Percentiles rank a stretch among this genome's conserved stretches.
phyloP scores from a whole-genome alignment of 176 grass and related monocot species.

The Carex parvula region DNA sequence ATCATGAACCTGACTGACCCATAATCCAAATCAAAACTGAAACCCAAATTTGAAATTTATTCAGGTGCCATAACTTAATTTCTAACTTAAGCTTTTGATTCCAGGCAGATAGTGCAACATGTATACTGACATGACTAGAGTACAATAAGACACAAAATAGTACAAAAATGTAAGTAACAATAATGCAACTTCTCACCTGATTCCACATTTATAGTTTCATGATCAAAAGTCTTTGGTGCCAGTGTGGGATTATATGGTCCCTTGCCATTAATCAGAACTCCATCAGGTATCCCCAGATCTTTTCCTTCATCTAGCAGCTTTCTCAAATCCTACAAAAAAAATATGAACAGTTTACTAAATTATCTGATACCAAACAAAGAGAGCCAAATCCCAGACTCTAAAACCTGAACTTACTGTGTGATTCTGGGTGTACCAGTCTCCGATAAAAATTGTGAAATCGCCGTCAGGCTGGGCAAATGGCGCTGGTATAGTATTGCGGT shows the following conservation, averaged over 20 bases:
- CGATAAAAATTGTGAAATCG: slow-evolving; percentile 69
- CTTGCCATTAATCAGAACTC: slow-evolving; percentile 76
- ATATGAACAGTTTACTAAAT: slow-evolving; percentile 12
- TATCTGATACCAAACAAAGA: slow-evolving; percentile 7
- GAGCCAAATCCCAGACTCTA: slow-evolving; percentile 17
- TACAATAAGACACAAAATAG: background rate
- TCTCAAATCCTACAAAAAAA: slow-evolving; percentile 68
- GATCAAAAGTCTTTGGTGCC: slow-evolving; percentile 46
- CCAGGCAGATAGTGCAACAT: background rate
- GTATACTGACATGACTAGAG: background rate
- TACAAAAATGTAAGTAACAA: background rate
- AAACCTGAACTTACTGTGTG: slow-evolving; percentile 49
- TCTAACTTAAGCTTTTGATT: background rate
- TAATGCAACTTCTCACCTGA: slow-evolving; percentile 44
- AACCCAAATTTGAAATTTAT: background rate
- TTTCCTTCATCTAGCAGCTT: slow-evolving; percentile 62
- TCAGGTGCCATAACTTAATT: background rate
- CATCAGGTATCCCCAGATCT: slow-evolving; percentile 69
- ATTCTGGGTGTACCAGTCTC: slow-evolving; percentile 87
- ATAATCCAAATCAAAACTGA: background rate
- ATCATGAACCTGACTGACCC: background rate
- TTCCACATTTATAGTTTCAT: slow-evolving; percentile 76
- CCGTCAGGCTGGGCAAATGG: slow-evolving; percentile 68
- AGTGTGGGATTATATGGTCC: slow-evolving; percentile 52
- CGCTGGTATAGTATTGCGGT: slow-evolving; percentile 47